Evolutionary conservation across 2,329 filamentous ascomycete species (phyloP).

Genomic region (Epichloe gansuensis): DNA sequence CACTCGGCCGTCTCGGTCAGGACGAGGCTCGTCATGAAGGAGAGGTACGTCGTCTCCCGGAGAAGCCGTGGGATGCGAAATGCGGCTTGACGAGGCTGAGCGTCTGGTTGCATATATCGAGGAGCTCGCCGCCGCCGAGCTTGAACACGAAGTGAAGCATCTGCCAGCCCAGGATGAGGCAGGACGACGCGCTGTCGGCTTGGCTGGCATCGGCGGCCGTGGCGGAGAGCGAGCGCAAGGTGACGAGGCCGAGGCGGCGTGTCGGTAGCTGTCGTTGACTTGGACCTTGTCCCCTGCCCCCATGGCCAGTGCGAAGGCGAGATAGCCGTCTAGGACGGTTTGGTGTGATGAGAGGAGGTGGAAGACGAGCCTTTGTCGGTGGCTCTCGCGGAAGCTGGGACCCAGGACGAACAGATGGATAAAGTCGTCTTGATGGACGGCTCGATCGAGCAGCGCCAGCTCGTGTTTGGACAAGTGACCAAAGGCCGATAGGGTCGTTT

Average conservation of each 20-base stretch:
- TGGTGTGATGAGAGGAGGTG: conserved; percentile 7
- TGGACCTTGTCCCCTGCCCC: not conserved
- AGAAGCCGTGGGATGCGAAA: conserved; percentile 4
- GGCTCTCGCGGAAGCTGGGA: conserved; percentile 11
- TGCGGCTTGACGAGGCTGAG: conserved; percentile 11
- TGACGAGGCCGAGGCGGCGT: conserved; percentile 11
- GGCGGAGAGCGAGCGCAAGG: conserved; percentile 8
- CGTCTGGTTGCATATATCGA: conserved; percentile 10
- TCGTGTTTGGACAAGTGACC: not conserved
- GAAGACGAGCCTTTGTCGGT: conserved; percentile 9
- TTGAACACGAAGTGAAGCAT: conserved; percentile 12
- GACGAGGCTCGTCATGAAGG: conserved; percentile 11
- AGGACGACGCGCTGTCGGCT: conserved; percentile 8
- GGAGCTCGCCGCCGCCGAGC: conserved; percentile 7
- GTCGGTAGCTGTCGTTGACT: conserved; percentile 6
- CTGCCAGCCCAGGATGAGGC: conserved; percentile 10
- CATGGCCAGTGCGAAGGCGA: conserved; percentile 10
- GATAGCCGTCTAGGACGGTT: conserved; percentile 8
- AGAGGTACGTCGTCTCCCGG: not conserved
- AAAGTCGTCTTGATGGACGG: conserved; percentile 7
- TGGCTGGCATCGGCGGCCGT: not conserved
- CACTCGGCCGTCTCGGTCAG: conserved; percentile 14
- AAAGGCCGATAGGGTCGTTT: not conserved
- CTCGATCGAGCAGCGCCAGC: conserved; percentile 6
- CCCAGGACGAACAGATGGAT: conserved; percentile 12